A percentile compares a stretch with the other conserved stretches of the same genome.
Conservation (phyloP, 805 yeast species). For the Maudiozyma turicensis region DNA sequence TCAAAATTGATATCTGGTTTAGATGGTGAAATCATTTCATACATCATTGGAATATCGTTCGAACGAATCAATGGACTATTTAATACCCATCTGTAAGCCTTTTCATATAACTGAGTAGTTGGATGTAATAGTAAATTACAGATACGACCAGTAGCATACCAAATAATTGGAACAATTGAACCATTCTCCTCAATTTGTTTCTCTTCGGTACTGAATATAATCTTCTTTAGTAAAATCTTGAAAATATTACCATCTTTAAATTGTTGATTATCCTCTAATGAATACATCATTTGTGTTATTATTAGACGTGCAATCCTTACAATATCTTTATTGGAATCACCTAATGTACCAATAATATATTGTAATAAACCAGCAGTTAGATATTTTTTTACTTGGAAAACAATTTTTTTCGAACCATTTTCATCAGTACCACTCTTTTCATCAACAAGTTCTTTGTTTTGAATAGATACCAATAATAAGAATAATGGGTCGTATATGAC, state of each 20-base stretch:
- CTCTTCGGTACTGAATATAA: slow-evolving; percentile 26
- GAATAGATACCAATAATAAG: slow-evolving; percentile 47
- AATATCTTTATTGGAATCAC: slow-evolving; percentile 21
- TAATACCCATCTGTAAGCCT: slow-evolving; percentile 55
- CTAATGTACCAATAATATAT: slow-evolving; percentile 38
- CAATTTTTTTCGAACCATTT: slow-evolving; percentile 12
- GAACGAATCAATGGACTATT: slow-evolving; percentile 32
- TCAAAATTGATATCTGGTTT: slow-evolving; percentile 22
- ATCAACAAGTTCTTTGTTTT: slow-evolving; percentile 53
- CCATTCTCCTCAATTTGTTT: slow-evolving; percentile 8
- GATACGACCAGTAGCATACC: slow-evolving; percentile 46
- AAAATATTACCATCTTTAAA: slow-evolving; percentile 51
- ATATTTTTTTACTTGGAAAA: slow-evolving; percentile 45
- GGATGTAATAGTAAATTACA: slow-evolving; percentile 56
- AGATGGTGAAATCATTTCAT: slow-evolving; percentile 23
- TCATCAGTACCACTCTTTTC: slow-evolving; percentile 25
- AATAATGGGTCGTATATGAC: slow-evolving; percentile 62
- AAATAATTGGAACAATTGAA: slow-evolving; percentile 39
- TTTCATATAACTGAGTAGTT: slow-evolving; percentile 64
- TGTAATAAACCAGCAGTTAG: slow-evolving; percentile 46
- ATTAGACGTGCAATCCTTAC: slow-evolving; percentile 35
- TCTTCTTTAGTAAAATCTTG: slow-evolving; percentile 41
- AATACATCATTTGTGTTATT: slow-evolving; percentile 35
- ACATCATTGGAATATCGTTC: slow-evolving; percentile 38
- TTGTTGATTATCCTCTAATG: slow-evolving; percentile 33